These are phyloP conservation scores for Pyrenophora seminiperda DNA, from an alignment of 2,329 filamentous ascomycete genomes.

Conservation along the genomic window DNA sequence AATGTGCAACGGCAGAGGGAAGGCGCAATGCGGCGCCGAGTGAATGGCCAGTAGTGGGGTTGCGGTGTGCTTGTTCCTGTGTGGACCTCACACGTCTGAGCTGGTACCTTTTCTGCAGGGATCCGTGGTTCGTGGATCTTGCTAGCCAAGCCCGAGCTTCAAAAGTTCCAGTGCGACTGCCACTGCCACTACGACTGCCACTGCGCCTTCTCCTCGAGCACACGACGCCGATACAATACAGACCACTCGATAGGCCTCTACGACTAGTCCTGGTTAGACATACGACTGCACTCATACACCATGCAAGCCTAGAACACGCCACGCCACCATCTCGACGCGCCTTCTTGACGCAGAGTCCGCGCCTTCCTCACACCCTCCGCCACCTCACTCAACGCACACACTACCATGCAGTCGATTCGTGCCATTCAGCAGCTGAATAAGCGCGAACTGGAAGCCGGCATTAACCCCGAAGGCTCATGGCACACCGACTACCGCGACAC, in stretches of 20 bases:
- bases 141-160: conserved; percentile 40
- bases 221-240: background rate
- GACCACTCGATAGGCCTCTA: too few relatives aligned
- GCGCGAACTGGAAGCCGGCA: conserved; percentile 88
- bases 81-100: conserved; percentile 21
- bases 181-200: conserved; percentile 5
- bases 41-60: conserved; percentile 22
- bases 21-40: conserved; percentile 18
- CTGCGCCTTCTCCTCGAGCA: conserved; percentile 1
- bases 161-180: conserved; percentile 20
- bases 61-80: conserved; percentile 27
- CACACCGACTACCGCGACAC: conserved; percentile 97
- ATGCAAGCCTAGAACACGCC: too few relatives aligned
- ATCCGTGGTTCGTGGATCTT: too few relatives aligned
- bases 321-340: conserved; percentile 2
- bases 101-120: conserved; percentile 40
- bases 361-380: conserved; percentile 3
- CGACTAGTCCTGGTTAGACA: too few relatives aligned
- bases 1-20: conserved; percentile 4
- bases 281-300: too few relatives aligned
- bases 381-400: background rate
- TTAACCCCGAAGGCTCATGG: conserved; percentile 87
- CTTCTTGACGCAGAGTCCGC: background rate
- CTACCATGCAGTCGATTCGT: conserved; percentile 87
- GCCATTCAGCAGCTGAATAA: conserved; percentile 93